These are phyloP conservation scores for Fusarium algeriense DNA, from an alignment of 2,329 filamentous ascomycete genomes.

Conservation along the genomic window DNA sequence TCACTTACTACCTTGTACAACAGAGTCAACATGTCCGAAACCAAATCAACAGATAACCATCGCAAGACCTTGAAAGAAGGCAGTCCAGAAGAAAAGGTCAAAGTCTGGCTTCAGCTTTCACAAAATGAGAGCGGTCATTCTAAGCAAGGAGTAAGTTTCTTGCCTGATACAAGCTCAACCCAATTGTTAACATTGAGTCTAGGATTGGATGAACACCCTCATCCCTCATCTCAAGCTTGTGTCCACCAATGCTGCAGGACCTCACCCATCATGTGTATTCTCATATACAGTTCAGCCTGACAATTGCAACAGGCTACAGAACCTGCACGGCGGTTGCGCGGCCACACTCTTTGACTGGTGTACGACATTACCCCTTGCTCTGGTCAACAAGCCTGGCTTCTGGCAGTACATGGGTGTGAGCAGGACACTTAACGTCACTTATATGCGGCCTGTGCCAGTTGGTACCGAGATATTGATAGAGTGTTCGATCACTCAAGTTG, in stretches of 20 bases:
- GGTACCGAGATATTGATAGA: conserved; percentile 66
- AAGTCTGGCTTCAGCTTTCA: conserved; percentile 49
- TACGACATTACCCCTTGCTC: conserved; percentile 69
- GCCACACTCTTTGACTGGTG: conserved; percentile 76
- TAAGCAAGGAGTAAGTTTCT: conserved; percentile 49
- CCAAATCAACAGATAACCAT: conserved; percentile 5
- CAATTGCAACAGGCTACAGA: conserved; percentile 66
- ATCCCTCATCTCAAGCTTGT: conserved; percentile 57
- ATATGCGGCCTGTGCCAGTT: conserved; percentile 70
- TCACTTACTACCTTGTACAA: neutral
- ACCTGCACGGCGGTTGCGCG: conserved; percentile 72
- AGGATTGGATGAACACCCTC: conserved; percentile 62
- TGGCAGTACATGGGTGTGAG: conserved; percentile 74
- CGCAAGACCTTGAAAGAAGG: conserved; percentile 46
- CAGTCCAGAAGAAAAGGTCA: conserved; percentile 49
- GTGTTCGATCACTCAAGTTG: conserved; percentile 69
- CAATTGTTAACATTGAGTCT: neutral
- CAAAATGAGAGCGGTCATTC: conserved; percentile 46
- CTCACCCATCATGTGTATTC: conserved; percentile 58
- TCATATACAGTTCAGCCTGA: conserved; percentile 61
- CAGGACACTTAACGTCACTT: conserved; percentile 75
- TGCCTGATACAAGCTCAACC: neutral
- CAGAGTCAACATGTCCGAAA: conserved; percentile 16
- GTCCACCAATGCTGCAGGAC: conserved; percentile 50
- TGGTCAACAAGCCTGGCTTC: conserved; percentile 69